Percentiles rank a stretch among this genome's conserved stretches.
Conservation (phyloP, 2,329 filamentous ascomycete genomes). For the Fusarium setosum region DNA sequence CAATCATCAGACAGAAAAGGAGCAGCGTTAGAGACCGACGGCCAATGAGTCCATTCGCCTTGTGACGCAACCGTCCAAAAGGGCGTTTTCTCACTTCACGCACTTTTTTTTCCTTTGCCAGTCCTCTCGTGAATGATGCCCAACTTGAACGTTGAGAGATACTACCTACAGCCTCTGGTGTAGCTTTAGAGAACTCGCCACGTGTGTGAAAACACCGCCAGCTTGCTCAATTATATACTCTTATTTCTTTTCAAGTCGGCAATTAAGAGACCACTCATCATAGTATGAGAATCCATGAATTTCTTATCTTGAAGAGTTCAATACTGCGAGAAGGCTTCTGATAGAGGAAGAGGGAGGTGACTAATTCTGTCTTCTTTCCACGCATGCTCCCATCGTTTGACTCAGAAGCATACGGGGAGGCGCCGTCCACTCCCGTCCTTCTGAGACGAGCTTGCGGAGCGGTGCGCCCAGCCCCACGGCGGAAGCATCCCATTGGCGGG, state of each 20-base stretch:
- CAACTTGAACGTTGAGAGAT: not conserved
- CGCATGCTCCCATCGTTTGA: no score
- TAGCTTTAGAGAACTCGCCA: not conserved
- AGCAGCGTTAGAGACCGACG: not conserved
- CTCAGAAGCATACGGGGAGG: constrained; percentile 26
- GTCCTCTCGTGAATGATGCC: constrained; percentile 4
- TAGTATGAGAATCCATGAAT: no score
- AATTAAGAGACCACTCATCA: no score
- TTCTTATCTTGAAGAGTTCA: no score
- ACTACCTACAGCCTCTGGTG: not conserved
- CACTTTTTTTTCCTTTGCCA: not conserved
- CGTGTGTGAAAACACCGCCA: no score
- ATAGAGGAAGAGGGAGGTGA: no score
- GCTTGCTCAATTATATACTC: no score
- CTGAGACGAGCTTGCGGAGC: not conserved
- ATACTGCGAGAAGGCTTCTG: no score
- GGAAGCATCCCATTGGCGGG: constrained; percentile 37
- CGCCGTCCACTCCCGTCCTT: constrained; percentile 29
- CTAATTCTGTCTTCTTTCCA: no score
- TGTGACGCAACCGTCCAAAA: not conserved
- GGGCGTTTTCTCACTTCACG: not conserved
- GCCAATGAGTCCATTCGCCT: constrained; percentile 23
- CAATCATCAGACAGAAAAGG: constrained; percentile 10
- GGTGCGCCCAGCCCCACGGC: constrained; percentile 1
- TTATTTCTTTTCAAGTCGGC: no score